Evolutionary conservation across 108 stramenopile species (phyloP).

Genomic region (Seminavis robusta): DNA sequence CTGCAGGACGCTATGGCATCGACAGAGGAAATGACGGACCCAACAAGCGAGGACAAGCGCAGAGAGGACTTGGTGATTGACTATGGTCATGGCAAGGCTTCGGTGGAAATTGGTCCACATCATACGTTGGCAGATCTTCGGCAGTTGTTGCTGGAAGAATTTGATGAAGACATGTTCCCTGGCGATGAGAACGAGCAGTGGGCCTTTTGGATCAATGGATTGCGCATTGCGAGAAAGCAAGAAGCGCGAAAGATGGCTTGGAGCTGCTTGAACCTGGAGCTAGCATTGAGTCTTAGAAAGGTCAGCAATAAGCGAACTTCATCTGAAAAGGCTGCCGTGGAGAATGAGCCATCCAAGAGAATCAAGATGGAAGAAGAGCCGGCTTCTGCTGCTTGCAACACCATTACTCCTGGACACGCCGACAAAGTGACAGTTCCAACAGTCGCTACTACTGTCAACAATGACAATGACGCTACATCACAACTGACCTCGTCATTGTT

Average conservation of each 20-base stretch:
- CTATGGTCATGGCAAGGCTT: too few species aligned
- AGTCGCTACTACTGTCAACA: not conserved
- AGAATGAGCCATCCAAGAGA: not conserved
- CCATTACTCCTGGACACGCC: too few species aligned
- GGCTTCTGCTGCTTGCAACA: not conserved
- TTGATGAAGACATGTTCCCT: slow-evolving; percentile 23
- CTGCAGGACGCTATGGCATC: too few species aligned
- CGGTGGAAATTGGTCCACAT: not conserved
- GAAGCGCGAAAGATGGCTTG: slow-evolving; percentile 25
- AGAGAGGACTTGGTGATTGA: not conserved
- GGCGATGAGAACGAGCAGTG: slow-evolving; percentile 4
- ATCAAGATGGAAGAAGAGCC: not conserved
- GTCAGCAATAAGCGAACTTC: not conserved
- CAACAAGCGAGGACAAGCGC: too few species aligned
- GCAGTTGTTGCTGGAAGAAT: slow-evolving; percentile 25
- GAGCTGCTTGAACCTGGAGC: slow-evolving; percentile 8
- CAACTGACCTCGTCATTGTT: not conserved
- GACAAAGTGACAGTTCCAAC: slow-evolving; percentile 2
- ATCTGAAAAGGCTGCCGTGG: not conserved
- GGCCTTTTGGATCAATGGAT: slow-evolving; percentile 14
- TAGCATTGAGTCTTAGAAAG: slow-evolving; percentile 2
- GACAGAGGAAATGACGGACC: too few species aligned
- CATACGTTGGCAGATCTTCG: slow-evolving; percentile 23
- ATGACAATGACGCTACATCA: not conserved
- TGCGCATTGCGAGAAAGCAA: slow-evolving; percentile 27